A percentile compares a stretch with the other conserved stretches of the same genome.
Conservation (phyloP, 352 stramenopile species). For the Phytophthora pini region DNA sequence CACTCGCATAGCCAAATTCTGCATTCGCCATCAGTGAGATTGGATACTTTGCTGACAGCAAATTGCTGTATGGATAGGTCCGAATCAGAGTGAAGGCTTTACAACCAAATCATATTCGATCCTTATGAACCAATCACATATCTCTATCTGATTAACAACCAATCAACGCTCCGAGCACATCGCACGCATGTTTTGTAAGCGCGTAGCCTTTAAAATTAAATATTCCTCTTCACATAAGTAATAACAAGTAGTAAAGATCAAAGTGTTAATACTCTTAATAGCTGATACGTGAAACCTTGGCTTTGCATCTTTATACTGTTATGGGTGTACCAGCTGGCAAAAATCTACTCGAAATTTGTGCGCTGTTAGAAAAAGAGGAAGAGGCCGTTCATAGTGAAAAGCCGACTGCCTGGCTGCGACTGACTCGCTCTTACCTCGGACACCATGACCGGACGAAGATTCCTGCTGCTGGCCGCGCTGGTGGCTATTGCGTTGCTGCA, state of each 20-base stretch:
- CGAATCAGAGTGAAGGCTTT: neutral
- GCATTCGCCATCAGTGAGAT: conserved; percentile 46
- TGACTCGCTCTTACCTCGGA: conserved; percentile 7
- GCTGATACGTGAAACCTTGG: neutral
- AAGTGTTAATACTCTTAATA: too few species aligned
- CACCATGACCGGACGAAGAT: conserved; percentile 27
- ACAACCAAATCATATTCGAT: conserved; percentile 7
- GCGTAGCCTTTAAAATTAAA: too few species aligned
- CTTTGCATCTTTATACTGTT: conserved; percentile 1
- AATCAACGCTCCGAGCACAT: conserved; percentile 21
- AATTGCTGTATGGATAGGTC: neutral
- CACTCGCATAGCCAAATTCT: conserved; percentile 64
- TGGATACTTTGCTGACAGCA: neutral
- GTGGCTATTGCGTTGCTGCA: conserved; percentile 24
- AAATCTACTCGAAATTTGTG: conserved; percentile 4
- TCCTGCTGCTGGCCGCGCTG: conserved; percentile 32
- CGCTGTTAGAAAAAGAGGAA: conserved; percentile 24
- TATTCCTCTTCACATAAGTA: neutral
- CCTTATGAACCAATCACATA: conserved; percentile 1
- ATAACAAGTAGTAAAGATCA: neutral
- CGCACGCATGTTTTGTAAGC: neutral
- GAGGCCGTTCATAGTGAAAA: conserved; percentile 23
- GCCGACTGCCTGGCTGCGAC: conserved; percentile 14
- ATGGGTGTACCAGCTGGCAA: conserved; percentile 28
- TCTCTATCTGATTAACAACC: conserved; percentile 4